Evolutionary conservation across 169 alveolate species (phyloP), one percentile per base, ranked within the genome.

Genomic region (Eimeria sp.): DNA sequence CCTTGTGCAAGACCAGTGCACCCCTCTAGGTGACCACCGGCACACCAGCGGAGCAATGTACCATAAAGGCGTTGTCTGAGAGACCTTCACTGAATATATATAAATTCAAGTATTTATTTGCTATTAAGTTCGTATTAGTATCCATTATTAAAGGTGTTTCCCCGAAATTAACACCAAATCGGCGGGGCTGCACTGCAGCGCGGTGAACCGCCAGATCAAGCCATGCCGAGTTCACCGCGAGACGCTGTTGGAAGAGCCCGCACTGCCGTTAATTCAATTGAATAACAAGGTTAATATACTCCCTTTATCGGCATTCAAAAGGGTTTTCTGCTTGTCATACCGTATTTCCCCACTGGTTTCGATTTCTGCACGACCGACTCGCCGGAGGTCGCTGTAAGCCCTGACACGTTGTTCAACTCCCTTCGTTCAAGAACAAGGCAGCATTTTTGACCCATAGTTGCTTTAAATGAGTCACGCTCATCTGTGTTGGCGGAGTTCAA

Each of bases 161-260:
- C 45, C 11, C 78, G 3, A 43, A 43, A 75, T 25, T 27, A 75
- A 5, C 14, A 10, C 34, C 86, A 25, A 34, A 16, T 25, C 86
- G n/a, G 86, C 13, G 86, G 86, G 86, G 57, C 86, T 75, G 58
- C 4, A 51, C 45, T 10, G 86, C 86, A 40, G 22, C n/a, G 54
- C 86, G 86, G 14, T 25, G 27, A 25, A 54, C 58, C 86, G 86
- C 86, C 86, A 75, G 86, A 40, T 75, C 86, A 27, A 67, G 40
- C 78, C 78, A 30, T 18, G 78, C 40, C 78, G 40, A 27, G 45
- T 67, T 16, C 78, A 43, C 78, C 78, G 30, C 2, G 25, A 10
- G 4, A 54, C 0, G 63, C 63, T 34, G 54, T 11, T 20, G 2
- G 34, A 75, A 75, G 25, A 1, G 86, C 78, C 40, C 16, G 40